A percentile compares a stretch with the other conserved stretches of the same genome.
Conservation (phyloP, 208 protist genomes). For the Tetramitus jugosus region DNA sequence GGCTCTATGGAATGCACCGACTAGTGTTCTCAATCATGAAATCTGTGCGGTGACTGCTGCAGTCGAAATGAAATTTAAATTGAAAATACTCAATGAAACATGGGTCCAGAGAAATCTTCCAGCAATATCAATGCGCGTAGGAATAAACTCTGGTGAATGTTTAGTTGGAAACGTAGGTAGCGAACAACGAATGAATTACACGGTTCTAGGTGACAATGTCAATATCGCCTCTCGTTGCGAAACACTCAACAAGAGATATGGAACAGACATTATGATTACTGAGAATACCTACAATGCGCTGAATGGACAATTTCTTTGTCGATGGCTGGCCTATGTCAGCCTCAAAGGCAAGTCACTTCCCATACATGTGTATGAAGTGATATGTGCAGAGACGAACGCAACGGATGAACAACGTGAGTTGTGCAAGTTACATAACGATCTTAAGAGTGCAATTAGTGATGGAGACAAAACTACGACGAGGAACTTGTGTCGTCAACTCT, state of each 20-base stretch:
- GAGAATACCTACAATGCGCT: not conserved
- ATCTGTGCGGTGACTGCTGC: not conserved
- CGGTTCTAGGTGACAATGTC: slow-evolving; percentile 29
- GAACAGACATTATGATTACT: not conserved
- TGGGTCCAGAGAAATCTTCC: not conserved
- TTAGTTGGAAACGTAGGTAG: slow-evolving; percentile 27
- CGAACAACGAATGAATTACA: slow-evolving; percentile 27
- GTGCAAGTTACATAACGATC: too few species aligned
- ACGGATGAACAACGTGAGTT: too few species aligned
- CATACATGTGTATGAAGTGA: not conserved
- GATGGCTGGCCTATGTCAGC: not conserved
- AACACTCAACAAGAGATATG: slow-evolving; percentile 20
- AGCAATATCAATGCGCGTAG: not conserved
- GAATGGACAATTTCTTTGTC: not conserved
- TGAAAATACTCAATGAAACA: slow-evolving; percentile 21
- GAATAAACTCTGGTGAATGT: not conserved
- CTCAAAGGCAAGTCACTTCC: not conserved
- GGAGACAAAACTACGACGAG: too few species aligned
- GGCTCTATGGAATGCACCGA: slow-evolving; percentile 23
- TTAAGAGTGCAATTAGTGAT: too few species aligned
- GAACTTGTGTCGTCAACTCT: too few species aligned
- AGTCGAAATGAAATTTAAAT: not conserved
- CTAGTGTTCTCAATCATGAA: not conserved
- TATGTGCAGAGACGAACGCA: not conserved
- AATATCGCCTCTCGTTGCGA: slow-evolving; percentile 26